Conservation (phyloP, 352 stramenopile species). For the Phytophthora citricola region DNA sequence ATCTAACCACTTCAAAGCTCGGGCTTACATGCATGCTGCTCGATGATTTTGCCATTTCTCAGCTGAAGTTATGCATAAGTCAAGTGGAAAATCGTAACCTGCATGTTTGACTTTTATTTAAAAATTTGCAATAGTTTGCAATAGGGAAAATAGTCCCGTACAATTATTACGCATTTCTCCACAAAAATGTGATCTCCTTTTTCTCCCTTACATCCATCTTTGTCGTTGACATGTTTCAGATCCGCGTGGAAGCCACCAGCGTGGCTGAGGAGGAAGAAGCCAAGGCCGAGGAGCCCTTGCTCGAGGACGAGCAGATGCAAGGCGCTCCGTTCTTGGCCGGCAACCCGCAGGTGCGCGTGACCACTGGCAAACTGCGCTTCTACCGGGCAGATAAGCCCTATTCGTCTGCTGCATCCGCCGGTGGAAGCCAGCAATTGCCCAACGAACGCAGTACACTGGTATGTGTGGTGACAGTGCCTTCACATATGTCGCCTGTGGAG, state of each 20-base stretch:
- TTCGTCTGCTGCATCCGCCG: slow-evolving; percentile 9
- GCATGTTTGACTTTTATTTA: too few relatives aligned
- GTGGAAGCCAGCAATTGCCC: slow-evolving; percentile 50
- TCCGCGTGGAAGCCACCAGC: slow-evolving; percentile 73
- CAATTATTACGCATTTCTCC: too few relatives aligned
- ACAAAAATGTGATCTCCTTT: neutral
- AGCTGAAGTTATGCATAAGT: neutral
- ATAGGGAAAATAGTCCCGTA: too few relatives aligned
- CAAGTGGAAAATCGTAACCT: neutral
- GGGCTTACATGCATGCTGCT: neutral
- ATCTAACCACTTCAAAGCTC: too few relatives aligned
- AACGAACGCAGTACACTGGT: slow-evolving; percentile 78
- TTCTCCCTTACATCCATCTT: slow-evolving; percentile 8
- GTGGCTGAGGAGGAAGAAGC: slow-evolving; percentile 49
- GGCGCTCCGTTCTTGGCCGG: slow-evolving; percentile 71
- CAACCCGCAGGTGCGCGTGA: slow-evolving; percentile 82
- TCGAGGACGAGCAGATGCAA: slow-evolving; percentile 26
- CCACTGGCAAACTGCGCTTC: slow-evolving; percentile 83
- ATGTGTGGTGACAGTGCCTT: slow-evolving; percentile 84
- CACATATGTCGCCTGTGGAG: slow-evolving; percentile 87
- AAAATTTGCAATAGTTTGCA: too few relatives aligned
- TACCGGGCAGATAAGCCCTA: slow-evolving; percentile 78
- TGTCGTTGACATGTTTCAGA: slow-evolving; percentile 80
- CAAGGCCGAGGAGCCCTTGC: slow-evolving; percentile 36
- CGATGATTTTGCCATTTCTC: neutral